Conservation (phyloP, 2,329 filamentous ascomycete species). For the Phialophora verrucosa region DNA sequence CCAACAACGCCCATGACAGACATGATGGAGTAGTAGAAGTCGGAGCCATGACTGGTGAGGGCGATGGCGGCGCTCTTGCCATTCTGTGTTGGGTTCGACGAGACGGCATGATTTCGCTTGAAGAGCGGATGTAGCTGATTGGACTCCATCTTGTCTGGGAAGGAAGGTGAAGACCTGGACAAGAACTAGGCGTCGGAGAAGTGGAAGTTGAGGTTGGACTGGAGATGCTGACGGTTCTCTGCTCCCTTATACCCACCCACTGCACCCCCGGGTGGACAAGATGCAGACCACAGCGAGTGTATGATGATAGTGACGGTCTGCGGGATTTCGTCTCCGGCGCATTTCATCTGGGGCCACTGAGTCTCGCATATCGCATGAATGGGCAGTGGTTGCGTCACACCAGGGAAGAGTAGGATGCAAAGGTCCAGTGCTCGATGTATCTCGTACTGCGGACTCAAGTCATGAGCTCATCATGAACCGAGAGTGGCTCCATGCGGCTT, state of each 20-base stretch:
- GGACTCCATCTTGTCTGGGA: background rate
- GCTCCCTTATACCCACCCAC: background rate
- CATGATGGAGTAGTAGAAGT: conserved; percentile 25
- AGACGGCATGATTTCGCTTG: conserved; percentile 10
- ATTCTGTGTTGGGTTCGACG: conserved; percentile 18
- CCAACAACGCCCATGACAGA: conserved; percentile 26
- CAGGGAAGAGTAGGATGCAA: background rate
- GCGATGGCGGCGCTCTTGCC: conserved; percentile 27
- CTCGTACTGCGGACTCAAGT: background rate
- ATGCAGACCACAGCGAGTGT: background rate
- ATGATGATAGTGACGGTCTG: background rate
- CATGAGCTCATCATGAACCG: background rate
- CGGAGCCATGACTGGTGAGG: conserved; percentile 30
- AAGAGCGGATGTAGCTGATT: conserved; percentile 5
- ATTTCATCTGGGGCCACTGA: background rate
- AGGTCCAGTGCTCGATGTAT: background rate
- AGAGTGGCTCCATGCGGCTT: background rate
- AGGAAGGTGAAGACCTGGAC: background rate
- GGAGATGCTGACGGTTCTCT: background rate
- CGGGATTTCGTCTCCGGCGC: background rate
- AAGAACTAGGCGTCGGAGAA: background rate
- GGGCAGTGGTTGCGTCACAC: background rate
- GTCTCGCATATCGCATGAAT: background rate
- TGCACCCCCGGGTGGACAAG: background rate
- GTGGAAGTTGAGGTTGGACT: background rate